A percentile compares a stretch with the other conserved stretches of the same genome.
phyloP scores from a whole-genome alignment of 2,329 filamentous ascomycete species.

The Paracorniculantispora psalliotae region DNA sequence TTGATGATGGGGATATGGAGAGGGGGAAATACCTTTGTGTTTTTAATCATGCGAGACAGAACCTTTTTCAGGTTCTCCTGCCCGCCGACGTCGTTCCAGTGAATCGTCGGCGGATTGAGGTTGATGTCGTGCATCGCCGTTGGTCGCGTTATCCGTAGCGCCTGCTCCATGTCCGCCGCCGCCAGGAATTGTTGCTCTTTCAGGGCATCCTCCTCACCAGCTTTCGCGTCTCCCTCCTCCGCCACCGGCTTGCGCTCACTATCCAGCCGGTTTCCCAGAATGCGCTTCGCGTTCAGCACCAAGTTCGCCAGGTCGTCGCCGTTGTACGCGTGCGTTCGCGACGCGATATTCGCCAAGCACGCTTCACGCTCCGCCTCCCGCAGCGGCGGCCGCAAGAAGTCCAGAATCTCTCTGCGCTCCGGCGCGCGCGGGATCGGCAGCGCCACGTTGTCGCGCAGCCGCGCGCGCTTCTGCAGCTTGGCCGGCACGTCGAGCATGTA shows the following conservation, averaged over 20 bases:
- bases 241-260: constrained; percentile 12
- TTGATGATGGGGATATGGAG: not conserved
- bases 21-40: constrained; percentile 26
- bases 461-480: constrained; percentile 58
- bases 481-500: constrained; percentile 68
- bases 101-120: constrained; percentile 78
- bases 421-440: constrained; percentile 70
- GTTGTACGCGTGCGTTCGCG: constrained; percentile 82
- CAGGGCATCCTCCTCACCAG: constrained; percentile 1
- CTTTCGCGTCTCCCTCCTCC: constrained; percentile 1
- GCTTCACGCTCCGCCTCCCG: constrained; percentile 44
- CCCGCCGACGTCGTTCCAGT: constrained; percentile 85
- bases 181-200: constrained; percentile 24
- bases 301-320: constrained; percentile 70
- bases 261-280: constrained; percentile 23
- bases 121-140: constrained; percentile 87
- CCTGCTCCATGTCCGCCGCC: constrained; percentile 55
- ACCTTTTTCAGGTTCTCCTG: constrained; percentile 68
- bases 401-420: constrained; percentile 70
- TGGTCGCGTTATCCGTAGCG: constrained; percentile 66
- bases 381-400: constrained; percentile 48
- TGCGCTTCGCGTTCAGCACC: constrained; percentile 33
- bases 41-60: constrained; percentile 47
- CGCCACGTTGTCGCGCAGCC: constrained; percentile 64
- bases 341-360: constrained; percentile 57